Conservation (phyloP, 2,329 filamentous ascomycete genomes). For the Ceratocystis albifundus region DNA sequence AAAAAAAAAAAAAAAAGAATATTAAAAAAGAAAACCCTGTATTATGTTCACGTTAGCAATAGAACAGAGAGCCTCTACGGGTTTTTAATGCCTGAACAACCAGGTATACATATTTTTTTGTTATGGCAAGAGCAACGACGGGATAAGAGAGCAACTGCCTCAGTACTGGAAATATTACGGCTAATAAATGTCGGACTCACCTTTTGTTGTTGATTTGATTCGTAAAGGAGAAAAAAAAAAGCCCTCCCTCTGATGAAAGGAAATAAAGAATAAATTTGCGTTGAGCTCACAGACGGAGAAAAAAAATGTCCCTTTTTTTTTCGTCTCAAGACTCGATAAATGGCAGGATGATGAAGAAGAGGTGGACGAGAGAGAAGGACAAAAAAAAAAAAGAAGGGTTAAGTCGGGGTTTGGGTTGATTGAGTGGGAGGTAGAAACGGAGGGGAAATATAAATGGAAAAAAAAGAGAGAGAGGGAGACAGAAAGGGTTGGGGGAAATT, state of each 20-base stretch:
- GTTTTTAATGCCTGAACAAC: slow-evolving; percentile 6
- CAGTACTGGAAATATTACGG: background rate
- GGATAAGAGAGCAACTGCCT: background rate
- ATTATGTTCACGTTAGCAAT: slow-evolving; percentile 21
- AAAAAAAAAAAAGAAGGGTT: slow-evolving; percentile 21
- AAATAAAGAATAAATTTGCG: background rate
- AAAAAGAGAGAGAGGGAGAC: slow-evolving; percentile 19
- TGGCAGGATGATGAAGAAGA: background rate
- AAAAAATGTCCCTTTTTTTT: background rate
- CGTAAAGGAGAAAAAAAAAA: too few species aligned
- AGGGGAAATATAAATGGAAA: slow-evolving; percentile 11
- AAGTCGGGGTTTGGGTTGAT: slow-evolving; percentile 23
- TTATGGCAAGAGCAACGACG: background rate
- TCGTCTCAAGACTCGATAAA: background rate
- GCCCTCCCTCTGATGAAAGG: background rate
- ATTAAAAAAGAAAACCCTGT: background rate
- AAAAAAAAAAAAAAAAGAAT: slow-evolving; percentile 18
- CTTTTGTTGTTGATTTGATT: background rate
- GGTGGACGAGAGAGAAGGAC: background rate
- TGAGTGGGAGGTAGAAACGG: slow-evolving; percentile 1
- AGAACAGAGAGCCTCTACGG: background rate
- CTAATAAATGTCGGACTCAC: background rate
- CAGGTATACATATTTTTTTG: background rate
- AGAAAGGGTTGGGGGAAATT: slow-evolving; percentile 23
- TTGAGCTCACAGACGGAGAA: background rate